Percentiles rank a stretch among this genome's conserved stretches.
phyloP scores from a whole-genome alignment of 768 basidiomycete species.

The Mycena filopes region DNA sequence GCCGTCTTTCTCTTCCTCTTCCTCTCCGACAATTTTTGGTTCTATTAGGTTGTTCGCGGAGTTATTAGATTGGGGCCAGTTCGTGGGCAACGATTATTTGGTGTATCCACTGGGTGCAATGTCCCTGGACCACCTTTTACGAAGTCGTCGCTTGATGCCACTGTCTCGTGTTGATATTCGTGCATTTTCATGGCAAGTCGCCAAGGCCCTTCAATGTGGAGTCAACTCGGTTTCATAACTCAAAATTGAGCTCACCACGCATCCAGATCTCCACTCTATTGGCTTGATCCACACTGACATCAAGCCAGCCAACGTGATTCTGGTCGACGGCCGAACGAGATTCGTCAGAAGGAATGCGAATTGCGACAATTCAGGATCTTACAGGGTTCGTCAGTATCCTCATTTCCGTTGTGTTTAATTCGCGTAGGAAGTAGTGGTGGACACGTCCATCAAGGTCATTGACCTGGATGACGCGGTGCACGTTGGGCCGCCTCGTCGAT shows the following conservation, averaged over 20 bases:
- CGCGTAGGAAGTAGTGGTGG: background rate
- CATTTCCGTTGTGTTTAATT: background rate
- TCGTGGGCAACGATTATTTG: background rate
- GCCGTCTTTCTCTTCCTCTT: background rate
- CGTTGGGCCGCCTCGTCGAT: background rate
- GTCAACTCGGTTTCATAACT: no score
- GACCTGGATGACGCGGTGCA: background rate
- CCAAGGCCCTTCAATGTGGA: background rate
- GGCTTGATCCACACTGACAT: constrained; percentile 1
- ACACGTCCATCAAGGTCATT: background rate
- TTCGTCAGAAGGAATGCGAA: background rate
- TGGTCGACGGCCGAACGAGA: background rate
- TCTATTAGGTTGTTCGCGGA: background rate
- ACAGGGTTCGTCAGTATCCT: background rate
- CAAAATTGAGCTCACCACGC: background rate
- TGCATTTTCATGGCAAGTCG: background rate
- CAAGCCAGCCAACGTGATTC: background rate
- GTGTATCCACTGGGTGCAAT: background rate
- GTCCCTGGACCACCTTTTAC: background rate
- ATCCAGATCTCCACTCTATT: background rate
- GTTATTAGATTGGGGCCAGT: background rate
- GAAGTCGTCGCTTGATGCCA: background rate
- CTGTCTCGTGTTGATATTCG: background rate
- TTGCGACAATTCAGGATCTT: background rate
- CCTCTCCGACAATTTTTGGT: background rate